phyloP scores from a whole-genome alignment of 495 filamentous ascomycete genomes.

The Xylaria venustula region DNA sequence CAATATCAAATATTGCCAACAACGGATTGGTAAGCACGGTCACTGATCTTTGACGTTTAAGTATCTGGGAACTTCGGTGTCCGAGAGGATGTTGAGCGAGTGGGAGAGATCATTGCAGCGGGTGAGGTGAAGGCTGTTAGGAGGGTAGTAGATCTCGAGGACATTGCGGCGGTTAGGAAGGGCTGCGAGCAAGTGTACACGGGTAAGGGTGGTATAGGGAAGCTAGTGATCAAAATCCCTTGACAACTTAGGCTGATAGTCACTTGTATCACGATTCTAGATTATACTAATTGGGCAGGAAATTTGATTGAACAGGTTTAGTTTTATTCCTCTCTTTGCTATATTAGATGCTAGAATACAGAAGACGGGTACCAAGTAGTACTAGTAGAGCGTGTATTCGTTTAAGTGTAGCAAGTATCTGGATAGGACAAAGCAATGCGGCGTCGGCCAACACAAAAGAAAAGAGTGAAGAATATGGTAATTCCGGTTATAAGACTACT shows the following conservation, averaged over 20 bases:
- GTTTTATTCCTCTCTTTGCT: background rate
- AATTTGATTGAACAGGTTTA: background rate
- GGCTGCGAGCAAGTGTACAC: slow-evolving; percentile 47
- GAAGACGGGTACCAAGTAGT: background rate
- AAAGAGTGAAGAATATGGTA: background rate
- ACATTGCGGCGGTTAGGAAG: slow-evolving; percentile 44
- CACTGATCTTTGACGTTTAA: background rate
- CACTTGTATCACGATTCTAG: background rate
- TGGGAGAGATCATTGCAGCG: slow-evolving; percentile 42
- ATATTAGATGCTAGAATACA: slow-evolving; percentile 1
- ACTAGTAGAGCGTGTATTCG: background rate
- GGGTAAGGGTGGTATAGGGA: slow-evolving; percentile 56
- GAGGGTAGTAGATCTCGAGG: slow-evolving; percentile 39
- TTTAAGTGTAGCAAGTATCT: background rate
- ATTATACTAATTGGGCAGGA: background rate
- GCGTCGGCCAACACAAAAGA: background rate
- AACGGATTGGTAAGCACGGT: too few species aligned
- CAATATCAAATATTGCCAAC: background rate
- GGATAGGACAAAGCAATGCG: background rate
- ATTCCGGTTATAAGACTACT: background rate
- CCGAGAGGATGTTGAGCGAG: slow-evolving; percentile 41
- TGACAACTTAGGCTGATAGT: slow-evolving; percentile 4
- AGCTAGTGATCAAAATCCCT: slow-evolving; percentile 50
- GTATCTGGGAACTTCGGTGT: slow-evolving; percentile 35
- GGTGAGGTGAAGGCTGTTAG: slow-evolving; percentile 47